A percentile compares a stretch with the other conserved stretches of the same genome.
phyloP scores from a whole-genome alignment of 331 rosid species.

The Quercus tomentella region DNA sequence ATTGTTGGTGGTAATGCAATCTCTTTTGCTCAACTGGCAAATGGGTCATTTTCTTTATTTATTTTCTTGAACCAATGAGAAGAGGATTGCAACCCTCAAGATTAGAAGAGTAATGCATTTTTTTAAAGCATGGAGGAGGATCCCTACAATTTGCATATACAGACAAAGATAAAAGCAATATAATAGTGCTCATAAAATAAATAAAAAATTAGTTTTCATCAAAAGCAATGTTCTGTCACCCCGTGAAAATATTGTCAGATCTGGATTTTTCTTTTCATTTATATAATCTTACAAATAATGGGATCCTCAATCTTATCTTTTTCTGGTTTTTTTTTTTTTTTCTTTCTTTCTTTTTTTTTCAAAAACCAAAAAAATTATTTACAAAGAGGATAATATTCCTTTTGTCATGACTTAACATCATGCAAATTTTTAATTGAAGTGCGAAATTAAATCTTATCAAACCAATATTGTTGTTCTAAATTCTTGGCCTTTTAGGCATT shows the following conservation, averaged over 20 bases:
- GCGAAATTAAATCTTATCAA: neutral
- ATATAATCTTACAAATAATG: neutral
- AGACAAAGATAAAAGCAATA: neutral
- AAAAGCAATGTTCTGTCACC: neutral
- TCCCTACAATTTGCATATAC: neutral
- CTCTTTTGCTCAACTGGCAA: no score
- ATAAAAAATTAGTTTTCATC: neutral
- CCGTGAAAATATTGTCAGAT: neutral
- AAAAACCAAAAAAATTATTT: neutral
- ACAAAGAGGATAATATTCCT: neutral
- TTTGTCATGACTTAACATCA: neutral
- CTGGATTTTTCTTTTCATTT: neutral
- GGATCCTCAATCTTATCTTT: neutral
- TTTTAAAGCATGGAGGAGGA: no score
- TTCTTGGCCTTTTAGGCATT: no score
- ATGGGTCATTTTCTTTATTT: no score
- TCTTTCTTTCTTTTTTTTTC: neutral
- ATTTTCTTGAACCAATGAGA: no score
- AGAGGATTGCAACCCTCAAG: no score
- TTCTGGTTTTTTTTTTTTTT: neutral
- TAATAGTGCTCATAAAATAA: neutral
- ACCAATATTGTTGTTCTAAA: no score
- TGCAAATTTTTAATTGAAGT: neutral
- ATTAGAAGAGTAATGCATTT: no score
- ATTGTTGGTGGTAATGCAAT: no score